Evolutionary conservation across 192 early-diverging fungal species (phyloP).

Genomic region (Backusella australiensis): DNA sequence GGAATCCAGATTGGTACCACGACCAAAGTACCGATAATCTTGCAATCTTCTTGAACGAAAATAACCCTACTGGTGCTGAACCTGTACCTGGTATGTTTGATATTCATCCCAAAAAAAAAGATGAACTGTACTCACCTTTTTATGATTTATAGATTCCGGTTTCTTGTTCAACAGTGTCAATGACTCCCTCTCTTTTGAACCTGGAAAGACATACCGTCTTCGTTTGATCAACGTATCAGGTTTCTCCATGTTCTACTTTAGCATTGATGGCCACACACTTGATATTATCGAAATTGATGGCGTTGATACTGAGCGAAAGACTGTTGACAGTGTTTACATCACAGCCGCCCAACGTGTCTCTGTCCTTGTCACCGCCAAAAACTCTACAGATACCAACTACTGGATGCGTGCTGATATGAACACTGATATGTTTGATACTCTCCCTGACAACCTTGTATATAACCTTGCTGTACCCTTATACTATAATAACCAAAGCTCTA

Average conservation of each 20-base stretch:
- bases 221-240: conserved; percentile 76
- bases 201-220: conserved; percentile 75
- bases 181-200: conserved; percentile 45
- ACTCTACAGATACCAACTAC: conserved; percentile 62
- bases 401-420: conserved; percentile 75
- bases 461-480: conserved; percentile 57
- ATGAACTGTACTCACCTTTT: neutral
- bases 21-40: conserved; percentile 49
- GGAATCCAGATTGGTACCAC: conserved; percentile 55
- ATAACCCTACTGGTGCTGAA: conserved; percentile 74
- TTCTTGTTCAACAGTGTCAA: conserved; percentile 52
- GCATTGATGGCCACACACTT: conserved; percentile 66
- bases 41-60: conserved; percentile 57
- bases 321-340: conserved; percentile 54
- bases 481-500: conserved; percentile 40
- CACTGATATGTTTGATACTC: conserved; percentile 69
- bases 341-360: conserved; percentile 79
- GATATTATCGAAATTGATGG: conserved; percentile 75
- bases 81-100: conserved; percentile 55
- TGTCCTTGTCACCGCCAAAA: conserved; percentile 73
- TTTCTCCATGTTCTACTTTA: conserved; percentile 61
- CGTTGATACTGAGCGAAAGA: conserved; percentile 54
- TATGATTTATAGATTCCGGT: conserved; percentile 38
- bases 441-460: conserved; percentile 53
- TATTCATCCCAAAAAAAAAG: neutral